Evolutionary conservation across 148 eudicot species (phyloP).

Genomic region (Silene uniflora): DNA sequence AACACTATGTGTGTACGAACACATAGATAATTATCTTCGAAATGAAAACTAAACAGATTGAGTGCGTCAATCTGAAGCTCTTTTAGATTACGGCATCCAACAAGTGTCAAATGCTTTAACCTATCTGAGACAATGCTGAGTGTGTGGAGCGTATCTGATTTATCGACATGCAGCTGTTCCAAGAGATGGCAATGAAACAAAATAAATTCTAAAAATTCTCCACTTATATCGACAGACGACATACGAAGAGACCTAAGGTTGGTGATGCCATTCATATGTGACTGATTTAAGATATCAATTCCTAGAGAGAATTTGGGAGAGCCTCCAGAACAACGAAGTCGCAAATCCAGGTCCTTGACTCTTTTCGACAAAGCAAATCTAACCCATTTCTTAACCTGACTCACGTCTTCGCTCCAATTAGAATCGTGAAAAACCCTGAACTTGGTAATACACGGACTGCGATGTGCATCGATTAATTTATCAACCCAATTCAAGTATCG

Average conservation of each 20-base stretch:
- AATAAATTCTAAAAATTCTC: background rate
- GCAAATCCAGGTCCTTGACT: no score
- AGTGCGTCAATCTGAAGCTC: conserved; percentile 2
- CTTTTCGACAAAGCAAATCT: no score
- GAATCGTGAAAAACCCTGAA: background rate
- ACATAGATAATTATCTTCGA: no score
- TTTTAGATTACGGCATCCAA: background rate
- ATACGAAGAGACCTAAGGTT: background rate
- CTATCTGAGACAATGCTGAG: background rate
- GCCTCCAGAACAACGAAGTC: no score
- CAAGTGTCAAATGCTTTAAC: background rate
- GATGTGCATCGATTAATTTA: conserved; percentile 1
- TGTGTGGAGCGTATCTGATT: background rate
- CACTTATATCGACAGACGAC: background rate
- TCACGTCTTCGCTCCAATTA: background rate
- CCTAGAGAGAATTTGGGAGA: no score
- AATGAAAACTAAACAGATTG: background rate
- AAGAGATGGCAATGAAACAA: background rate
- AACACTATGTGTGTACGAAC: background rate
- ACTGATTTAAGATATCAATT: conserved; percentile 1
- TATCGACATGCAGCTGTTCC: background rate
- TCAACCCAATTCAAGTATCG: background rate
- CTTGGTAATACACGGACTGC: background rate
- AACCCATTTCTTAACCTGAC: no score
- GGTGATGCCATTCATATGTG: no score